These are phyloP conservation scores for Pestalotiopsis fici DNA, from an alignment of 2,329 filamentous ascomycete species.

Conservation along the genomic window DNA sequence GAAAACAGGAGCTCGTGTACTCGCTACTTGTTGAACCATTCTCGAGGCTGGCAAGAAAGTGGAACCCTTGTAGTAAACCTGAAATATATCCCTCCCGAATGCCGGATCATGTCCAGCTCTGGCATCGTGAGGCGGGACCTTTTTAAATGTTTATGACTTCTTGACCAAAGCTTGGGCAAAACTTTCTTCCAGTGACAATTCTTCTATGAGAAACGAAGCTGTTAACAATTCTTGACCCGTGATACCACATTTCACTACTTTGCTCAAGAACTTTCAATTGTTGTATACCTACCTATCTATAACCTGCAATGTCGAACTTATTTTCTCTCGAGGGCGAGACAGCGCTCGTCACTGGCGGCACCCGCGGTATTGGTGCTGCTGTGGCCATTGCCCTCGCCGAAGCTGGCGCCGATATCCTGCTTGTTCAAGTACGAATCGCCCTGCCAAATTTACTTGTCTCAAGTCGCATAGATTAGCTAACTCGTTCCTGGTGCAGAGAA, in stretches of 20 bases:
- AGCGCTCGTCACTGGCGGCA: constrained; percentile 58
- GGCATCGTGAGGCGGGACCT: not conserved
- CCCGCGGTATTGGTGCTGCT: constrained; percentile 58
- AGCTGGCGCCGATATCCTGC: constrained; percentile 57
- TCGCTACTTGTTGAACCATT: not conserved
- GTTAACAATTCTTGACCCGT: not conserved
- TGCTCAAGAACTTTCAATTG: not conserved
- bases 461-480: not conserved
- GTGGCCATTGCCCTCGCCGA: constrained; percentile 60
- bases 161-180: not conserved
- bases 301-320: constrained; percentile 20
- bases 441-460: too few species aligned
- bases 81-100: not conserved
- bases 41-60: not conserved
- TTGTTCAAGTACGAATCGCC: constrained; percentile 40
- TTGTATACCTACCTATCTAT: not conserved
- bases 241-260: not conserved
- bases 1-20: not conserved
- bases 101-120: constrained; percentile 3
- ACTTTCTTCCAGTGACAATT: not conserved
- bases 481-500: not conserved
- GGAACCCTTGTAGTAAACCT: not conserved
- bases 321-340: constrained; percentile 60
- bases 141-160: not conserved
- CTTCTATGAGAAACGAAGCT: not conserved